A percentile compares a stretch with the other conserved stretches of the same genome.
Conservation (phyloP, 768 basidiomycete species). For the Calocybe cyanea region DNA sequence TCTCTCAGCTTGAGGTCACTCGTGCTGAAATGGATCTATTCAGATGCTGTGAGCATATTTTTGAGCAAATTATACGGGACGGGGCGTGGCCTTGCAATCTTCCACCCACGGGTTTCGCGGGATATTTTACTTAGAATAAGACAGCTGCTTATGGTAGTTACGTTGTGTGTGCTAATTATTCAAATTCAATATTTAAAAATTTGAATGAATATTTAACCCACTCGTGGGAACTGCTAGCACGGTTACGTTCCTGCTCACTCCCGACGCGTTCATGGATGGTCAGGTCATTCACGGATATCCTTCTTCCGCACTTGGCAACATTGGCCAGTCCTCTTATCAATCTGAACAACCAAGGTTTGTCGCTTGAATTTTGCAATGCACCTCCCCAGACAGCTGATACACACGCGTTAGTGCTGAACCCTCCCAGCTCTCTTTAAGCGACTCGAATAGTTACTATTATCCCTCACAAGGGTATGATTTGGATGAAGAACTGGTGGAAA, state of each 20-base stretch:
- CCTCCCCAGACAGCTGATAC: not conserved
- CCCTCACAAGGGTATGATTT: conserved; percentile 73
- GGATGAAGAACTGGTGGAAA: conserved; percentile 51
- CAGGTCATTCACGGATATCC: conserved; percentile 6
- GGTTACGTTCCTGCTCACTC: too few species aligned
- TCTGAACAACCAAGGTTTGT: conserved; percentile 25
- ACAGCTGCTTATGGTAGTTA: too few species aligned
- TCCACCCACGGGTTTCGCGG: conserved; percentile 29
- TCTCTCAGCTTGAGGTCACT: conserved; percentile 41
- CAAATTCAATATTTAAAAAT: too few species aligned
- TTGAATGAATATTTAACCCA: too few species aligned
- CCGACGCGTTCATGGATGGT: conserved; percentile 14
- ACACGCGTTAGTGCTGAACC: conserved; percentile 10
- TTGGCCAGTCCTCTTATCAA: conserved; percentile 5
- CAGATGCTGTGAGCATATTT: conserved; percentile 44
- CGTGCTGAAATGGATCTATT: conserved; percentile 51
- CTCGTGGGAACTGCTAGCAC: not conserved
- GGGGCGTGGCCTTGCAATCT: conserved; percentile 52
- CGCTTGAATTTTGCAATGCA: not conserved
- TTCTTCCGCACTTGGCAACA: not conserved
- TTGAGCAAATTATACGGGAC: conserved; percentile 40
- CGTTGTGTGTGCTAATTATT: too few species aligned
- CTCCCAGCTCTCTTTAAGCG: conserved; percentile 48
- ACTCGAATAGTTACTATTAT: conserved; percentile 81
- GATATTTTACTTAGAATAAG: conserved; percentile 31